Conservation (phyloP, 2,329 filamentous ascomycete genomes). For the Epichloe scottii region DNA sequence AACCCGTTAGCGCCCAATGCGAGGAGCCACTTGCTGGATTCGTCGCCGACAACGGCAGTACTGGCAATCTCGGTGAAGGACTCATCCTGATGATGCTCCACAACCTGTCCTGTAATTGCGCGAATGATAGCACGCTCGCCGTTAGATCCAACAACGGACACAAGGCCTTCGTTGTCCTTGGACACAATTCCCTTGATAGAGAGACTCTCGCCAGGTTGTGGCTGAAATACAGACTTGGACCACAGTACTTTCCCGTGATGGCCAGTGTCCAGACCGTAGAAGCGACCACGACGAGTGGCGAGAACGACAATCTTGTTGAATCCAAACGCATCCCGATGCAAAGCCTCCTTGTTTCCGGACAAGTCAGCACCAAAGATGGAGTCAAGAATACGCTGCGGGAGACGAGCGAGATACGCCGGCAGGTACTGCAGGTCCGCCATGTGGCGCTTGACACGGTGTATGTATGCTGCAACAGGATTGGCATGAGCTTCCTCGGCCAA, state of each 20-base stretch:
- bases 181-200: constrained; percentile 56
- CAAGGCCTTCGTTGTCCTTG: constrained; percentile 41
- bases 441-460: constrained; percentile 77
- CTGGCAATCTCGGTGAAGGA: constrained; percentile 14
- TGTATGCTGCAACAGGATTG: constrained; percentile 68
- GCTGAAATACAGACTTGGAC: constrained; percentile 52
- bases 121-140: constrained; percentile 50
- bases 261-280: constrained; percentile 70
- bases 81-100: constrained; percentile 1
- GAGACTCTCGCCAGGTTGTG: constrained; percentile 44
- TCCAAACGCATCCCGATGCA: constrained; percentile 66
- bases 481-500: constrained; percentile 78
- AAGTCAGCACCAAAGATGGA: constrained; percentile 48
- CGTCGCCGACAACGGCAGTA: constrained; percentile 40
- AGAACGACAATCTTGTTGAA: constrained; percentile 78
- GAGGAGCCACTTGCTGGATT: constrained; percentile 40
- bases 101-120: constrained; percentile 37
- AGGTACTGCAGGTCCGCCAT: constrained; percentile 64
- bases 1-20: constrained; percentile 39
- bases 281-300: constrained; percentile 64
- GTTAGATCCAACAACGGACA: constrained; percentile 45
- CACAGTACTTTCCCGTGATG: constrained; percentile 64
- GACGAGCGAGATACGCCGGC: constrained; percentile 55
- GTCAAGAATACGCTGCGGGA: constrained; percentile 57
- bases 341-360: constrained; percentile 27